These are phyloP conservation scores for Aureobasidium lini DNA, from an alignment of 2,329 filamentous ascomycete species.

Conservation along the genomic window DNA sequence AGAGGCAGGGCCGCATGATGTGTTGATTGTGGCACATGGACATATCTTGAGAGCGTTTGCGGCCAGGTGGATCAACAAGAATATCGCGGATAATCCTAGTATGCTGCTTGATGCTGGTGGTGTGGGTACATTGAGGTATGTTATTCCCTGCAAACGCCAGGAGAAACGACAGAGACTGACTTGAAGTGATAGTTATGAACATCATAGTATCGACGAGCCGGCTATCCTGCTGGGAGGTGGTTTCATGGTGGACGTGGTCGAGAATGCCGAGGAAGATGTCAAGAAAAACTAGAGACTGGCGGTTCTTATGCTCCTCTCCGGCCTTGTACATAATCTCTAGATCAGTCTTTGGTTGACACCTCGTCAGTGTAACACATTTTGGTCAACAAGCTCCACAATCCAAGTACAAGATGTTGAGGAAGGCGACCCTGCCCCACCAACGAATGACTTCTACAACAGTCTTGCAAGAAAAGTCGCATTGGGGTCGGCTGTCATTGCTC, in stretches of 20 bases:
- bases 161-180: neutral
- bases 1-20: constrained; percentile 44
- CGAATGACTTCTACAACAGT: too few relatives aligned
- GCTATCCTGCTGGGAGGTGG: constrained; percentile 45
- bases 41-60: constrained; percentile 85
- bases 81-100: constrained; percentile 65
- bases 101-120: constrained; percentile 67
- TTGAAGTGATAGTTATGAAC: constrained; percentile 36
- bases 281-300: neutral
- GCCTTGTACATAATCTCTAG: too few relatives aligned
- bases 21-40: constrained; percentile 79
- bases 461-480: too few relatives aligned
- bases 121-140: constrained; percentile 42
- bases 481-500: too few relatives aligned
- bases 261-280: constrained; percentile 29
- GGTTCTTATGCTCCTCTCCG: too few relatives aligned
- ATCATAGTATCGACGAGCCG: constrained; percentile 42
- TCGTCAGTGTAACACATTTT: too few relatives aligned
- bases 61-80: constrained; percentile 72
- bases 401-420: too few relatives aligned
- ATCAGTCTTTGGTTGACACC: too few relatives aligned
- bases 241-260: constrained; percentile 43
- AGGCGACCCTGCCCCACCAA: too few relatives aligned
- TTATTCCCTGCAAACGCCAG: neutral
- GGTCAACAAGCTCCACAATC: too few relatives aligned